Base-by-base conservation (phyloP, 2,329 filamentous ascomycete species). In the Nigrospora osmanthi region DNA sequence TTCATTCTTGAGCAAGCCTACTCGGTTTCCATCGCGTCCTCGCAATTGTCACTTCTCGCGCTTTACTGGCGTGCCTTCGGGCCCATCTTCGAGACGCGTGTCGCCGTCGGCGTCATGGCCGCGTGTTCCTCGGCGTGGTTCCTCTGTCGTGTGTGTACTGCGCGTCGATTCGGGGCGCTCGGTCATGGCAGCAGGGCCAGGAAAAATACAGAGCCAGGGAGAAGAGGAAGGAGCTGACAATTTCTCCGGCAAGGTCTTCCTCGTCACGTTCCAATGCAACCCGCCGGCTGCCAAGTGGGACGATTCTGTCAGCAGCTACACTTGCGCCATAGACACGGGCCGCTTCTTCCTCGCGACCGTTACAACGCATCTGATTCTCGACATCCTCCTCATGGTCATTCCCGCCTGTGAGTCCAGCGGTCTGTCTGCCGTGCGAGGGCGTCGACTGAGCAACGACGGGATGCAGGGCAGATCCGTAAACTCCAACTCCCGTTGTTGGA, bases 21-120 rank as follows among this genome's bases (percentile, higher is more conserved):
- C 35, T 32, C 42, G 3, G 28, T 44, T 7, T 44, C 42, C 1
- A 44, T 44, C 31, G 16, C 42, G 12, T 23, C 19, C n/a, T 44
- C 42, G 13, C 42, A 44, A 32, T 35, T 44, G 6, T 44, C 42
- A 2, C 35, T 44, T 10, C 14, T 44, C 9, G 42, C 36, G 12
- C 35, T 44, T 11, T 44, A 44, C 42, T 44, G 42, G 42, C 35
- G 42, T 19, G 42, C 42, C 3, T 44, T 44, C 15, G 35, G 36
- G 6, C 32, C 42, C 4, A 19, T 30, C 14, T 13, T n/a, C 15
- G 32, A 38, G 12, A 33, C 12, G 23, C 23, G 28, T 23, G 11
- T 33, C 13, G 4, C 23, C 12, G 16, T 44, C 15, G 16, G 37
- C 14, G 11, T 34, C 28, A 31, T 44, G 15, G 42, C 35, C 15